These are phyloP conservation scores for Zangia roseola DNA, from an alignment of 768 basidiomycete species.

Conservation along the genomic window DNA sequence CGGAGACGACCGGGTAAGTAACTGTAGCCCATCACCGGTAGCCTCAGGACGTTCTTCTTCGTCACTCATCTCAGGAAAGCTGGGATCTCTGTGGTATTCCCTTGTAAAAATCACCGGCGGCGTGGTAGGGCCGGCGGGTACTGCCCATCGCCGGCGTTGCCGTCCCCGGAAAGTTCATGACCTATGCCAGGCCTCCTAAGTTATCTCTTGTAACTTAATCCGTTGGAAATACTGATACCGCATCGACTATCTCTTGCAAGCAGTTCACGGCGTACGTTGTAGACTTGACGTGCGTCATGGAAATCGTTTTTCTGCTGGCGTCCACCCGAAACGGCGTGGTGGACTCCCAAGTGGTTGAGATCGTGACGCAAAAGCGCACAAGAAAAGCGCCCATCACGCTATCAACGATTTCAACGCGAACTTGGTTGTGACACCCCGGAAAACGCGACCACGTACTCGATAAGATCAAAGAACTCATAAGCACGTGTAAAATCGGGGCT, in stretches of 20 bases:
- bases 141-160: not conserved
- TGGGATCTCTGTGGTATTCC: not conserved
- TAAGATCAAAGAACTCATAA: not conserved
- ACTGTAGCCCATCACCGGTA: too few species aligned
- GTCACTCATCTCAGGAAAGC: not conserved
- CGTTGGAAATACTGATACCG: not conserved
- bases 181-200: constrained; percentile 3
- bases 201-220: too few species aligned
- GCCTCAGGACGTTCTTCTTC: too few species aligned
- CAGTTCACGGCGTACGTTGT: not conserved
- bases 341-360: too few species aligned
- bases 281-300: constrained; percentile 3
- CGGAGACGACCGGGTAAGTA: too few species aligned
- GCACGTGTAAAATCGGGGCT: too few species aligned
- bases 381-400: too few species aligned
- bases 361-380: too few species aligned
- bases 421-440: not conserved
- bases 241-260: not conserved
- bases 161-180: not conserved
- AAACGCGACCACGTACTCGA: not conserved
- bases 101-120: constrained; percentile 3
- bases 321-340: too few species aligned
- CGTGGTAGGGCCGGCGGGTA: not conserved
- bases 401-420: not conserved
- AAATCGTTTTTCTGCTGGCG: constrained; percentile 1